phyloP scores from a whole-genome alignment of 192 early-diverging fungal genomes.

The Gamsiella multidivaricata region DNA sequence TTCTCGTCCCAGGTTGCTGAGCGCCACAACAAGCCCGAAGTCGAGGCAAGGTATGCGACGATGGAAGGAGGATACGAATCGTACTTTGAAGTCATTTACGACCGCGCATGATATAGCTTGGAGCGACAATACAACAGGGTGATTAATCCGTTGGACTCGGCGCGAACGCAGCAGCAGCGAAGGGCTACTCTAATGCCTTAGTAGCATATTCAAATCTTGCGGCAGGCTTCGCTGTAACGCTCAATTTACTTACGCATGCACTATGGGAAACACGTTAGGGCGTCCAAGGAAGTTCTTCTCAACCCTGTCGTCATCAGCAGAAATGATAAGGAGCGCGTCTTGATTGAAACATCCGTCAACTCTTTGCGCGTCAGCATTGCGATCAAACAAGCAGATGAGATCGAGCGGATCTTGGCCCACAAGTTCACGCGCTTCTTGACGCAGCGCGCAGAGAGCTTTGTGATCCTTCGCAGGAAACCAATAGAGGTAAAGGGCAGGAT shows the following conservation, averaged over 20 bases:
- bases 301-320: constrained; percentile 88
- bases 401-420: constrained; percentile 93
- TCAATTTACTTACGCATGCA: too few relatives aligned
- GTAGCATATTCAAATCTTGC: too few relatives aligned
- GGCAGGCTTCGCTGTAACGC: too few relatives aligned
- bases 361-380: constrained; percentile 93
- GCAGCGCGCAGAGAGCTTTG: constrained; percentile 96
- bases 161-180: too few relatives aligned
- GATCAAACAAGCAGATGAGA: constrained; percentile 98
- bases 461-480: constrained; percentile 91
- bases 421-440: constrained; percentile 99
- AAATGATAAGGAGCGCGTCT: constrained; percentile 93
- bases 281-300: constrained; percentile 85
- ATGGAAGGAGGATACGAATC: background rate
- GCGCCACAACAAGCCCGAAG: constrained; percentile 98
- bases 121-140: too few relatives aligned
- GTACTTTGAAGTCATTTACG: background rate
- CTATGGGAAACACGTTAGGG: constrained; percentile 43
- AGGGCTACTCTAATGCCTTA: too few relatives aligned
- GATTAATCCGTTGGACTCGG: too few relatives aligned
- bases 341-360: constrained; percentile 94
- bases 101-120: too few relatives aligned
- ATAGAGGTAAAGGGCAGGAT: constrained; percentile 69
- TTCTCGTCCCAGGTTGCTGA: constrained; percentile 98
- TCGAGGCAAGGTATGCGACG: constrained; percentile 81